A percentile compares a stretch with the other conserved stretches of the same genome.
Conservation (phyloP, 2,329 filamentous ascomycete genomes). For the Hypoxylon sp. region DNA sequence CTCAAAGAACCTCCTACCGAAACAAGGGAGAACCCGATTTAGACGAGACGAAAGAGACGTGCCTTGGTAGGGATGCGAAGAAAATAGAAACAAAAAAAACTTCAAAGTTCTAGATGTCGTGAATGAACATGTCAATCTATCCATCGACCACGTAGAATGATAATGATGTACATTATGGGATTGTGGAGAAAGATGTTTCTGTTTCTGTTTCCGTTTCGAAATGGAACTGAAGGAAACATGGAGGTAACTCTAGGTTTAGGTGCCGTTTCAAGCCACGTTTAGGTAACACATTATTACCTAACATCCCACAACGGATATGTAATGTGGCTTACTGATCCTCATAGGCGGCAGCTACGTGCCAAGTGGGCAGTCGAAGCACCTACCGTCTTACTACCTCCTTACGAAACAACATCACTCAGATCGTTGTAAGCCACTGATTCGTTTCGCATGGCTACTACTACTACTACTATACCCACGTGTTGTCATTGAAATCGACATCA, state of each 20-base stretch:
- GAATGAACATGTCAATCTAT: constrained; percentile 5
- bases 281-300: too few relatives aligned
- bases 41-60: constrained; percentile 7
- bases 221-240: background rate
- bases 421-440: too few relatives aligned
- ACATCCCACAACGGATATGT: constrained; percentile 4
- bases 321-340: background rate
- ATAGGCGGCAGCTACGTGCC: background rate
- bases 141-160: constrained; percentile 3
- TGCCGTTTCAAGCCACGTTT: constrained; percentile 20
- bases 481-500: background rate
- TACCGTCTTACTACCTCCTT: too few relatives aligned
- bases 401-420: too few relatives aligned
- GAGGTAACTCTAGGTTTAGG: constrained; percentile 1
- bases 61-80: constrained; percentile 7
- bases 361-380: too few relatives aligned
- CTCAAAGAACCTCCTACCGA: background rate
- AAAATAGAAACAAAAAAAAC: constrained; percentile 24
- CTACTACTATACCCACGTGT: background rate
- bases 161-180: too few relatives aligned
- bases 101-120: too few relatives aligned
- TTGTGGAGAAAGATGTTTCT: too few relatives aligned
- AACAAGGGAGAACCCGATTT: background rate
- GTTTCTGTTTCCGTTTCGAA: too few relatives aligned
- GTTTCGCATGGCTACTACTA: too few relatives aligned